phyloP scores from a whole-genome alignment of 371 early-diverging fungal genomes.

The Smittium culicis region DNA sequence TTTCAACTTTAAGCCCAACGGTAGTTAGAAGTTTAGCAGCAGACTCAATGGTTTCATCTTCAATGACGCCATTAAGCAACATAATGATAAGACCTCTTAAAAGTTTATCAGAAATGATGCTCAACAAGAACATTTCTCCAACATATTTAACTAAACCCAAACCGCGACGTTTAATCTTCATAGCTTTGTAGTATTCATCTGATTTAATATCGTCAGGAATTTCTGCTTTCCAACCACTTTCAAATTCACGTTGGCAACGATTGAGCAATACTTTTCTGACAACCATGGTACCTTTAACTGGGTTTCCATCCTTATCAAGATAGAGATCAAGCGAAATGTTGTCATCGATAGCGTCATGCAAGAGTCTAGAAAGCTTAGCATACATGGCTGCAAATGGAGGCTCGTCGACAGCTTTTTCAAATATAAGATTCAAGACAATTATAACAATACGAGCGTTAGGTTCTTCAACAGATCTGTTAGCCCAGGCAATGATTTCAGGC shows the following conservation, averaged over 20 bases:
- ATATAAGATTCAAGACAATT: slow-evolving; percentile 66
- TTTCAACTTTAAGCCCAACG: slow-evolving; percentile 54
- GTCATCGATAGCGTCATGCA: slow-evolving; percentile 41
- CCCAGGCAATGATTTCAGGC: slow-evolving; percentile 65
- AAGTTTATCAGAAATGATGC: slow-evolving; percentile 78
- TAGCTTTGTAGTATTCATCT: slow-evolving; percentile 54
- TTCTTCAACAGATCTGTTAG: slow-evolving; percentile 50
- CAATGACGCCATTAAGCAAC: slow-evolving; percentile 44
- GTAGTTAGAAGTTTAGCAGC: slow-evolving; percentile 80
- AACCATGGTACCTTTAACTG: slow-evolving; percentile 46
- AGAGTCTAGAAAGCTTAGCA: slow-evolving; percentile 65
- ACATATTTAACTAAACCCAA: slow-evolving; percentile 87
- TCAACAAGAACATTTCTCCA: slow-evolving; percentile 82
- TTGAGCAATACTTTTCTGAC: slow-evolving; percentile 83
- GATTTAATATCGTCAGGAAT: slow-evolving; percentile 36
- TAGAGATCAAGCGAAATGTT: slow-evolving; percentile 39
- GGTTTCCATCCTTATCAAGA: slow-evolving; percentile 37
- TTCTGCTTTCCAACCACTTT: slow-evolving; percentile 53
- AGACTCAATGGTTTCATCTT: slow-evolving; percentile 88
- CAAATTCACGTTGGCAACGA: slow-evolving; percentile 82
- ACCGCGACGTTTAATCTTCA: slow-evolving; percentile 85
- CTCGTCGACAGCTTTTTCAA: slow-evolving; percentile 92
- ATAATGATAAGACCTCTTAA: slow-evolving; percentile 74
- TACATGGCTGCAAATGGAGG: slow-evolving; percentile 78
- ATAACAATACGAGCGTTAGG: slow-evolving; percentile 51